These are phyloP conservation scores for Arachis hypogaea DNA, from an alignment of 306 rosid genomes.

Conservation along the genomic window DNA sequence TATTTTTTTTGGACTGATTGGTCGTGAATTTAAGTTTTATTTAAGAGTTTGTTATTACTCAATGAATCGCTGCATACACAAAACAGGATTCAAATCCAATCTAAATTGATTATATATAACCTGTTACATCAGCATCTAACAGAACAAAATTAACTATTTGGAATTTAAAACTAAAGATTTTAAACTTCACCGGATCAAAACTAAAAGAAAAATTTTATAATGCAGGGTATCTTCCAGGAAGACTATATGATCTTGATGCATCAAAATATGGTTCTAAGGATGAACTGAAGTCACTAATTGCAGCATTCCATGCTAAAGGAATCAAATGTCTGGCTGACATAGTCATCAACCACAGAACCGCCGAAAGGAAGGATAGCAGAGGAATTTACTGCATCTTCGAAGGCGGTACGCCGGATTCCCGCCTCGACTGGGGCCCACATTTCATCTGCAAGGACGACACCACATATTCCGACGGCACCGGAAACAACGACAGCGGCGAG, in stretches of 20 bases:
- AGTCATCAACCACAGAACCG: constrained; percentile 87
- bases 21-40: no score
- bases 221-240: constrained; percentile 81
- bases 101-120: no score
- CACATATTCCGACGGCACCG: constrained; percentile 71
- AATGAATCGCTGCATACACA: no score
- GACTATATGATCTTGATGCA: constrained; percentile 82
- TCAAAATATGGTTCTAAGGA: constrained; percentile 65
- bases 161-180: no score
- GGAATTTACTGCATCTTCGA: constrained; percentile 77
- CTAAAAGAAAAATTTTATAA: no score
- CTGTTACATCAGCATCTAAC: no score
- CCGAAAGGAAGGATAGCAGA: constrained; percentile 66
- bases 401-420: constrained; percentile 70
- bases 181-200: no score
- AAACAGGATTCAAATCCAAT: no score
- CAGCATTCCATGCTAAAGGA: constrained; percentile 46
- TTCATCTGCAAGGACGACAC: constrained; percentile 77
- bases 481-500: constrained; percentile 67
- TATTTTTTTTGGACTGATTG: no score
- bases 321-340: constrained; percentile 75
- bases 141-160: no score
- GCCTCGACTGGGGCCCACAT: constrained; percentile 78
- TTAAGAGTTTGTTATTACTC: no score
- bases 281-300: constrained; percentile 65